Conservation (phyloP, 129 eudicot genomes). For the Centella asiatica region DNA sequence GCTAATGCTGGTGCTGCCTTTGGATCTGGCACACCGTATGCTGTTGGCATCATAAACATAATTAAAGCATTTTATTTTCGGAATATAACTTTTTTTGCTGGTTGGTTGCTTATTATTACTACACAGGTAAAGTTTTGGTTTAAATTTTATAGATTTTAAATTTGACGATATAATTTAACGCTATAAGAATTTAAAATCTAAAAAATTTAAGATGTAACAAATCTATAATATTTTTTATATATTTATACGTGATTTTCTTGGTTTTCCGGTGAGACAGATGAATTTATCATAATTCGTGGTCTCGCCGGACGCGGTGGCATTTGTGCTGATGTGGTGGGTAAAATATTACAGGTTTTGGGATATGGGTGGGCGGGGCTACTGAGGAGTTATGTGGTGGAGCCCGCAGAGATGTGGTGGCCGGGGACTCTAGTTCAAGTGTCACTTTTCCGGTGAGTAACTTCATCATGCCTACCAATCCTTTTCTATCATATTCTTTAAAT, state of each 20-base stretch:
- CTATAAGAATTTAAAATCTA: too few relatives aligned
- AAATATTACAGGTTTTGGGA: slow-evolving; percentile 61
- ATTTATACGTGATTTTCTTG: too few relatives aligned
- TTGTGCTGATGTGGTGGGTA: slow-evolving; percentile 5
- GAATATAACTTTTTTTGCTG: slow-evolving; percentile 70
- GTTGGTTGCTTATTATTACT: slow-evolving; percentile 79
- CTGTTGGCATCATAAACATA: slow-evolving; percentile 60
- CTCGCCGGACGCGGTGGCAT: too few relatives aligned
- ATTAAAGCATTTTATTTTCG: slow-evolving; percentile 77
- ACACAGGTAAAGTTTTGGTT: slow-evolving; percentile 53
- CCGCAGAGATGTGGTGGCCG: slow-evolving; percentile 99
- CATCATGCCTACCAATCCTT: not conserved
- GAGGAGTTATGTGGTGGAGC: slow-evolving; percentile 82
- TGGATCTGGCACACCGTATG: slow-evolving; percentile 82
- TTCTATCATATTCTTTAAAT: too few relatives aligned
- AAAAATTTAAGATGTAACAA: too few relatives aligned
- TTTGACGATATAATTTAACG: too few relatives aligned
- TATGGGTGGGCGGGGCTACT: slow-evolving; percentile 92
- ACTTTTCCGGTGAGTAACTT: slow-evolving; percentile 60
- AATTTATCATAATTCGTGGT: too few relatives aligned
- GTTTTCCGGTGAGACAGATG: too few relatives aligned
- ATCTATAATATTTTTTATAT: too few relatives aligned
- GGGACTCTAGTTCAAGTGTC: slow-evolving; percentile 86
- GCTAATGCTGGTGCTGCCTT: slow-evolving; percentile 97
- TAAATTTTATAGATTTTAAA: too few relatives aligned